A percentile compares a stretch with the other conserved stretches of the same genome.
phyloP scores from a whole-genome alignment of 2,329 filamentous ascomycete species.

The Chaetomium sp. region DNA sequence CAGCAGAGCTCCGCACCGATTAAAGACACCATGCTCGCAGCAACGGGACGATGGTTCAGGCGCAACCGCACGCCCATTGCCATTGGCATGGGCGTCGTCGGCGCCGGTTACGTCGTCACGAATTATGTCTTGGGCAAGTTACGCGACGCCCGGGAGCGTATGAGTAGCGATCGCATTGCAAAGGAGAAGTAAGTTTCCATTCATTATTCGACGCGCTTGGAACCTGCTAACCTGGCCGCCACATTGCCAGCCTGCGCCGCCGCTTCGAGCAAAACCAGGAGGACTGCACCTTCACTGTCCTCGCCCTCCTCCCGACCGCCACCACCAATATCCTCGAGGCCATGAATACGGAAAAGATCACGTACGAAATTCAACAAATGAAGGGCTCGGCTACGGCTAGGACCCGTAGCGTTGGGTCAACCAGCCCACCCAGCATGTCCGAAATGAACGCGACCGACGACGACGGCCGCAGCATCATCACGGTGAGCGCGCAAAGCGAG shows the following conservation, averaged over 20 bases:
- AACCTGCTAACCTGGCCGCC: conserved; percentile 16
- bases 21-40: conserved; percentile 57
- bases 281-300: conserved; percentile 95
- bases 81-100: conserved; percentile 82
- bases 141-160: conserved; percentile 89
- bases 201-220: not conserved
- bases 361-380: conserved; percentile 91
- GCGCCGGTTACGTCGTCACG: conserved; percentile 86
- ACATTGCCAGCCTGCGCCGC: conserved; percentile 74
- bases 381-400: conserved; percentile 63
- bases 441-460: conserved; percentile 80
- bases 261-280: conserved; percentile 99
- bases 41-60: conserved; percentile 86
- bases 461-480: conserved; percentile 71
- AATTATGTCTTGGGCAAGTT: conserved; percentile 93
- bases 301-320: conserved; percentile 90
- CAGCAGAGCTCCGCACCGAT: not conserved
- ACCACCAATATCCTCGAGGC: conserved; percentile 85
- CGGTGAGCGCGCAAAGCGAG: conserved; percentile 71
- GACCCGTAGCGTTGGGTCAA: conserved; percentile 51
- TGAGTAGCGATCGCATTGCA: conserved; percentile 93
- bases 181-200: conserved; percentile 79
- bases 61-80: conserved; percentile 89
- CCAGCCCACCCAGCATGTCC: conserved; percentile 61
- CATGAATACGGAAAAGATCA: conserved; percentile 89